Percentiles rank a stretch among this genome's conserved stretches.
These are phyloP conservation scores for Sideroxylon spinosum DNA, from an alignment of 179 eudicot species.

Conservation along the genomic window DNA sequence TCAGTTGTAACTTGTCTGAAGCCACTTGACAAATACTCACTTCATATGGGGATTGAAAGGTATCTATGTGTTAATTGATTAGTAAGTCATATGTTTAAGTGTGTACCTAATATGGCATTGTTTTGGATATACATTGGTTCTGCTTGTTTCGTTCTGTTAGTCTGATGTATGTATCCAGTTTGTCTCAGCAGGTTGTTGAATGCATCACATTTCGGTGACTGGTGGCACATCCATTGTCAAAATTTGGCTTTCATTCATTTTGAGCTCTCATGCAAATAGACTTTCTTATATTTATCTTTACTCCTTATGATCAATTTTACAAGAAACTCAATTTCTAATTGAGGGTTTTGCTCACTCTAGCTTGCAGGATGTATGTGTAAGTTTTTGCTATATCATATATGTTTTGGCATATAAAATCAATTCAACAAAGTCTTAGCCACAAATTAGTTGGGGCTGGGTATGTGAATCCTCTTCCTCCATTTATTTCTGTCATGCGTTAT, in stretches of 20 bases:
- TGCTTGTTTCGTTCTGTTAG: background rate
- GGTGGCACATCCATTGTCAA: background rate
- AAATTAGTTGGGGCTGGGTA: too few relatives aligned
- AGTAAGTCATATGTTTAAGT: constrained; percentile 13
- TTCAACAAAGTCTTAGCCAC: too few relatives aligned
- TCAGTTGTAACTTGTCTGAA: background rate
- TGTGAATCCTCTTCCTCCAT: too few relatives aligned
- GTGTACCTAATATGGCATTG: background rate
- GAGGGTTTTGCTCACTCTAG: background rate
- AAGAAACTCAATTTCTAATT: background rate
- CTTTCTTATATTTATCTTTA: background rate
- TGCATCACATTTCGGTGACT: constrained; percentile 4
- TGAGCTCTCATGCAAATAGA: background rate
- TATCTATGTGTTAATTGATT: background rate
- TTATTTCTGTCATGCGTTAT: too few relatives aligned
- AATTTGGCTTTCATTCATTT: background rate
- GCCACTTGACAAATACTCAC: constrained; percentile 3
- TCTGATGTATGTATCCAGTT: constrained; percentile 12
- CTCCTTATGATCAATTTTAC: background rate
- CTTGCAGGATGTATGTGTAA: background rate
- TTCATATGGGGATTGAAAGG: background rate
- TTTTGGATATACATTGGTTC: background rate
- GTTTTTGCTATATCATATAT: background rate
- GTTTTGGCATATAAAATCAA: too few relatives aligned
- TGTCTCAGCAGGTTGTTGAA: constrained; percentile 9